Evolutionary conservation across 495 filamentous ascomycete genomes (phyloP).

Genomic region (Chaetomidium leptoderma): DNA sequence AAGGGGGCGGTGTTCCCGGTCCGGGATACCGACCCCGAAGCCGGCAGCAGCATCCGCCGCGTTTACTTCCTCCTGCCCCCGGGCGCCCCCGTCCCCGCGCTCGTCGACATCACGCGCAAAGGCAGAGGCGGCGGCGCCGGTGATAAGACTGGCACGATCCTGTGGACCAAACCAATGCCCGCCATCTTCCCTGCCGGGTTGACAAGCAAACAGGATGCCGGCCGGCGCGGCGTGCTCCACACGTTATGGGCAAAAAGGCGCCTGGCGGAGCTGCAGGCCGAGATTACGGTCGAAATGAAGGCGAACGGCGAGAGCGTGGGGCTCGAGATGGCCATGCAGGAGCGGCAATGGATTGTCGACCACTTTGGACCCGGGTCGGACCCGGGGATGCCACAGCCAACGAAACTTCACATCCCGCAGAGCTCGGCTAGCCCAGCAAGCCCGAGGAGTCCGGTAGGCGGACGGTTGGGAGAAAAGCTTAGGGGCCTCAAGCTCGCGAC

Average conservation of each 20-base stretch:
- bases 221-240: slow-evolving; percentile 74
- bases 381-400: slow-evolving; percentile 27
- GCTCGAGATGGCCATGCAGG: slow-evolving; percentile 72
- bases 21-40: slow-evolving; percentile 44
- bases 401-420: slow-evolving; percentile 28
- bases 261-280: slow-evolving; percentile 63
- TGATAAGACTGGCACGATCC: slow-evolving; percentile 1
- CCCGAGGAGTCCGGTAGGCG: slow-evolving; percentile 60
- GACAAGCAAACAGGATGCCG: slow-evolving; percentile 58
- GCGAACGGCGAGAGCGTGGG: slow-evolving; percentile 72
- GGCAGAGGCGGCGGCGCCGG: slow-evolving; percentile 24
- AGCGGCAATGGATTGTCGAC: slow-evolving; percentile 75
- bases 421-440: slow-evolving; percentile 36
- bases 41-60: slow-evolving; percentile 44
- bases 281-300: slow-evolving; percentile 60
- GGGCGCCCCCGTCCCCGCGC: slow-evolving; percentile 59
- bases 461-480: slow-evolving; percentile 69
- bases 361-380: slow-evolving; percentile 61
- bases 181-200: slow-evolving; percentile 75
- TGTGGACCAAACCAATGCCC: slow-evolving; percentile 67
- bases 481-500: slow-evolving; percentile 72
- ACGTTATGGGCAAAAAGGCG: slow-evolving; percentile 79
- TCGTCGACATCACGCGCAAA: slow-evolving; percentile 59
- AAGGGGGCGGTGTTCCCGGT: slow-evolving; percentile 64
- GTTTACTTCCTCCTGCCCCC: slow-evolving; percentile 73